phyloP scores from a whole-genome alignment of 495 filamentous ascomycete genomes.

The Pseudoneurospora amorphoporcata region DNA sequence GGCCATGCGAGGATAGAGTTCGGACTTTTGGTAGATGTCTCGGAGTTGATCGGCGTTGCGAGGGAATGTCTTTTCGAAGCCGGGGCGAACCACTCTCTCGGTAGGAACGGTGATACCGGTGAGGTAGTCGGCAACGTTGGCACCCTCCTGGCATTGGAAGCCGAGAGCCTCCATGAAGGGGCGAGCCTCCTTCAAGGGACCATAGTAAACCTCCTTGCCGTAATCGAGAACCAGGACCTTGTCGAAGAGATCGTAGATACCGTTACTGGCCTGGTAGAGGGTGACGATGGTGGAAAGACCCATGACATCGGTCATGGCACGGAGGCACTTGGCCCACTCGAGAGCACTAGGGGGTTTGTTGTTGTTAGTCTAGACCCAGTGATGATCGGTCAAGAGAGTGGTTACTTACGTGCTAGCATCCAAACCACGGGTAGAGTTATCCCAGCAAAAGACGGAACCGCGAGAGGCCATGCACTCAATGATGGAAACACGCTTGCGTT shows the following conservation, averaged over 20 bases:
- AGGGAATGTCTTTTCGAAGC: constrained; percentile 33
- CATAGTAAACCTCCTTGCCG: constrained; percentile 55
- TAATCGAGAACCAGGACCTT: constrained; percentile 53
- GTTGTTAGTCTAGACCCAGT: neutral
- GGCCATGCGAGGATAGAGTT: constrained; percentile 24
- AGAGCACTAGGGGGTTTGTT: constrained; percentile 29
- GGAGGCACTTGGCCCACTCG: constrained; percentile 34
- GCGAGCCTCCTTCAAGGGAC: constrained; percentile 40
- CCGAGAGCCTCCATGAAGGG: constrained; percentile 46
- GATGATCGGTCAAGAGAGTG: neutral
- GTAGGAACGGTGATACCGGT: constrained; percentile 29
- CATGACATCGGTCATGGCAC: constrained; percentile 43
- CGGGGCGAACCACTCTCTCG: constrained; percentile 12
- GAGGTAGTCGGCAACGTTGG: constrained; percentile 53
- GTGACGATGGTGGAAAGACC: constrained; percentile 50
- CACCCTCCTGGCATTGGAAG: constrained; percentile 37
- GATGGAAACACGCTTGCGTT: constrained; percentile 44
- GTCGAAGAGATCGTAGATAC: constrained; percentile 54
- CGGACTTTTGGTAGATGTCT: constrained; percentile 30
- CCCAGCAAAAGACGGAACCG: constrained; percentile 35
- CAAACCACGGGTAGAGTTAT: constrained; percentile 43
- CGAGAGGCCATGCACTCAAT: constrained; percentile 29
- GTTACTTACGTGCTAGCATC: constrained; percentile 24
- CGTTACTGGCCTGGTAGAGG: constrained; percentile 64
- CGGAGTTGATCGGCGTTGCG: constrained; percentile 35